Evolutionary conservation across 345 rosid genomes (phyloP), one percentile per base, ranked within the genome.

Genomic region (Aethionema arabicum): DNA sequence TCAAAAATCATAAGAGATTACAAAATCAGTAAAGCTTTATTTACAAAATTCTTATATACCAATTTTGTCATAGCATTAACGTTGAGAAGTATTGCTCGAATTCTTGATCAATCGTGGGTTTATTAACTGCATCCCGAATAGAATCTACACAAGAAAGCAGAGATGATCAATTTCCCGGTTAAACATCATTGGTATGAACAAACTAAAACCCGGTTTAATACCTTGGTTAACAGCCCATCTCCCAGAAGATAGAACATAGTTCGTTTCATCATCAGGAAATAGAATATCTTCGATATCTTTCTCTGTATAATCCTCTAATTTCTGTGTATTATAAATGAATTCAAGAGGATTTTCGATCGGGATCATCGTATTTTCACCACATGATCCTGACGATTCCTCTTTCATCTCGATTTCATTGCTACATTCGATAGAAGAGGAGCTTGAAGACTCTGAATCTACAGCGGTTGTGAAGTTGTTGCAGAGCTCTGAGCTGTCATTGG

Each of bases 91-190:
- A 85, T 67, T 83, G 81, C 80, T 92, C 96, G 32, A 89, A 89
- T 67, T 92, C 98, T 79, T 82, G 87, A 81, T 92, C 98, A 63
- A 89, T 92, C 7, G 93, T 92, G 4, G 89, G 96, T 67, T 82
- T 86, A 66, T 83, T 74, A 16, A 45, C 27, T 14, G 7, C 65
- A 35, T 64, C 37, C 65, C n/a, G 65, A 50, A 74, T 35, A 44
- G 75, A 71, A 42, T 78, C 95, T 91, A 85, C 80, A 79, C 15
- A 3, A 47, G 31, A 51, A 52, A 40, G 50, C 21, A 41, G 3
- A 13, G 9, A 31, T 60, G 52, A n/a, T 8, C 5, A 49, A 6
- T 27, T 27, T 48, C 11, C 13, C 44, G 31, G 48, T 31, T 59
- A n/a, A 42, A 39, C 9, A 4, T 52, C 27, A 68, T 29, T 31